Evolutionary conservation across 805 yeast genomes (phyloP), one percentile per base, ranked within the genome.

Genomic region (Sporopachydermia quercuum): DNA sequence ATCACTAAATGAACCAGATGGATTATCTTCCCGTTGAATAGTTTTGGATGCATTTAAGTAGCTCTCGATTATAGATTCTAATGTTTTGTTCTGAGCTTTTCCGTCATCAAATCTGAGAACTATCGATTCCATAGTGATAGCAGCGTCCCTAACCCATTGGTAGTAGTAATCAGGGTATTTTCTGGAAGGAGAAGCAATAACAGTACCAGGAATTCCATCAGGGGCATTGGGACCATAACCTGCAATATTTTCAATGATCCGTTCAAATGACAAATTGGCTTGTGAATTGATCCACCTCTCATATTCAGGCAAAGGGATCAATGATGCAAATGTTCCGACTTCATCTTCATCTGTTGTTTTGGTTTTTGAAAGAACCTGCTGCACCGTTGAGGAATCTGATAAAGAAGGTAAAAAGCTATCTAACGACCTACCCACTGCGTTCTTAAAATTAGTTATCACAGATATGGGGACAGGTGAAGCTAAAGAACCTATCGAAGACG

Each of bases 131-230:
- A 60, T 52, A 1, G 94, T 76, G 39, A 89, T 70, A 0, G 96
- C 96, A 19, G 86, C 75, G 55, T 89, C 97, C 53, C 97, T 68
- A 3, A 74, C 68, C 97, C 97, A 89, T 53, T 82, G 94, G 51
- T 70, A 89, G 51, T 74, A 86, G 57, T 89, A 89, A 57, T 89
- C 70, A 1, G 97, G 97, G 16, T 64, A 46, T 0, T 39, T 4
- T 39, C 56, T 70, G 1, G 94, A 84, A 4, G 95, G 94, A 4
- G 91, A 76, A 1, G 97, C 97, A 47, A 87, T 67, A 3, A 85
- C 79, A 2, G 74, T 82, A 19, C 96, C 96, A 0, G 71, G 62
- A 2, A 77, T 75, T 18, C 60, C 61, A 5, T 57, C 57, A 37
- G 54, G 42, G 33, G 49, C 51, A 30, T 41, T 40, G 4, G 42